Evolutionary conservation across 2,329 filamentous ascomycete genomes (phyloP), one percentile per base, ranked within the genome.

Genomic region (Botrytis cinerea): DNA sequence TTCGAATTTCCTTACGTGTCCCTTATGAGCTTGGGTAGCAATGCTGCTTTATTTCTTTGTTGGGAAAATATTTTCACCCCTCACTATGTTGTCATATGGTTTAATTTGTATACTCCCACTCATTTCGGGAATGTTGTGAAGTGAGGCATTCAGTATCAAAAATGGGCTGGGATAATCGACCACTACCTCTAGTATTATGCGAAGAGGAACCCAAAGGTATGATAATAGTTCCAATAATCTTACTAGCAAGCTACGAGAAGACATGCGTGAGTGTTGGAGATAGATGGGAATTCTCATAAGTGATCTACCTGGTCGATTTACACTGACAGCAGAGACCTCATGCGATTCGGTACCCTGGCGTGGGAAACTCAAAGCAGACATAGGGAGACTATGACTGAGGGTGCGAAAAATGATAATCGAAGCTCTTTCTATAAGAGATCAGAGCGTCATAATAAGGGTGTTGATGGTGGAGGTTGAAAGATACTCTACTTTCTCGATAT

Each of bases 51-150:
- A 14, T 14, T 25, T 40, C 35, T 61, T 61, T 22, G 1, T 3
- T 8, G 6, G 3, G 2, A 9, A 14, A 25, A 16, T 8, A 1
- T 16, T 2, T 40, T 40, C 6, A 4, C 9, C 35, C 25, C 2
- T 40, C 25, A 9, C 5, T 20, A 22, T 22, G 14, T 28, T n/a
- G n/a, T 2, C 12, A 51, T 8, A 12, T 67, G 20, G 28, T n/a
- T 2, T 16, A n/a, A n/a, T 54, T 7, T 12, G 40, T 35, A 54
- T 2, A 14, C 8, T 28, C 14, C 20, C 25, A 4, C 22, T 28
- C 28, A 9, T 54, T 10, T 40, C 35, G 25, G 14, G 38, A n/a
- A 35, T 6, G 59, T 25, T 9, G 22, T 25, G 59, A 16, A 38
- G 35, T 16, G 32, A 61, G 59, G 12, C 35, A 16, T 16, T n/a